Evolutionary conservation across 768 basidiomycete genomes (phyloP), one percentile per base, ranked within the genome.

Genomic region (Mycena capillaripes): DNA sequence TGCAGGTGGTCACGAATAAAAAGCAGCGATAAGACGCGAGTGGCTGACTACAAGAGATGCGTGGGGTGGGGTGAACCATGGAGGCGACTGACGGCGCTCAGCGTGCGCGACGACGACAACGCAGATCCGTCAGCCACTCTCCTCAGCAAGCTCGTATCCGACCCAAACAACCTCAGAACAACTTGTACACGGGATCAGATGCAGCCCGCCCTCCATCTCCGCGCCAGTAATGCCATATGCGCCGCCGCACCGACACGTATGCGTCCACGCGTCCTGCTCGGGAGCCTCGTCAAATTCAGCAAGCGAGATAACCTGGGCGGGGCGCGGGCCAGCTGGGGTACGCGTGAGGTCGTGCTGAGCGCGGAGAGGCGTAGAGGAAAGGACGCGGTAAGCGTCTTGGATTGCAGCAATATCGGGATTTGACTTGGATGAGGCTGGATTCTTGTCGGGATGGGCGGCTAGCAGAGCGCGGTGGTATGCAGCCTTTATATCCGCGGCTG

Each of bases 121-220:
- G n/a, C n/a, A n/a, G n/a, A n/a, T n/a, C n/a, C n/a, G 4, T n/a
- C 7, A 50, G n/a, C 48, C 25, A n/a, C n/a, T n/a, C 21, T 82
- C 84, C 52, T 85, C 84, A n/a, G 79, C 83, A 14, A 88, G 77
- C 80, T 96, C 92, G 76, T 95, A 96, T 1, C 95, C 95, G n/a
- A 91, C 93, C 93, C 95, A 96, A 1, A 96, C 84, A 10, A 89
- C 90, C 80, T 96, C 95, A 19, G 95, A 96, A 78, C 95, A 96
- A 62, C 89, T 89, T 65, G 82, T 88, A 74, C 95, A 96, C 2
- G 87, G 90, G 12, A 95, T 83, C 8, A 96, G 85, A 79, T 96
- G 95, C 58, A 84, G 84, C n/a, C 89, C 95, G 2, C 81, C 81
- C 70, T 96, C 94, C 85, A 96, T 87, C 59, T 92, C 87, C 2